Conservation (phyloP, 2,329 filamentous ascomycete genomes). For the Talaromyces marneffei region DNA sequence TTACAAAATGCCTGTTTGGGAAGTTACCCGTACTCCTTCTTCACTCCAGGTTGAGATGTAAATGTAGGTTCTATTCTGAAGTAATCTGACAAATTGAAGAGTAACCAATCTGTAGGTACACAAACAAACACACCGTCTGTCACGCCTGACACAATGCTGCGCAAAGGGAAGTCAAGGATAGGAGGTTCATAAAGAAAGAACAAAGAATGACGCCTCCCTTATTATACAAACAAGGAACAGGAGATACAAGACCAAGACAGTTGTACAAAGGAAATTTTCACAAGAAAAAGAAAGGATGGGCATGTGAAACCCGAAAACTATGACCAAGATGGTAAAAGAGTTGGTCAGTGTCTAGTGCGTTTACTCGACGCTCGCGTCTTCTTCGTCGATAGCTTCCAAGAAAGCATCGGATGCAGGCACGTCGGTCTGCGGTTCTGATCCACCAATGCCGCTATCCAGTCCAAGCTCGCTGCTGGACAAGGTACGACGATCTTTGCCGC, state of each 20-base stretch:
- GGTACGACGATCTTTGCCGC: constrained; percentile 33
- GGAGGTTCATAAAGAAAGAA: background rate
- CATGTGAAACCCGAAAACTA: background rate
- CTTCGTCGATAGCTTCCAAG: background rate
- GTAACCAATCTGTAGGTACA: background rate
- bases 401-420: background rate
- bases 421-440: background rate
- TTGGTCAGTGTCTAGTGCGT: background rate
- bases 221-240: background rate
- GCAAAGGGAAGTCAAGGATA: background rate
- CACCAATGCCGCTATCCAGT: constrained; percentile 2
- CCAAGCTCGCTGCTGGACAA: background rate
- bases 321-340: background rate
- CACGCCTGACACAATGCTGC: background rate
- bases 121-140: background rate
- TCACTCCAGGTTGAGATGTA: no score
- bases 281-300: background rate
- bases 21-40: no score
- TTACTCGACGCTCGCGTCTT: background rate
- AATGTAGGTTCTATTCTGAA: background rate
- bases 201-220: background rate
- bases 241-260: background rate
- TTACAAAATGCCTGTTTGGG: background rate
- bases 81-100: background rate
- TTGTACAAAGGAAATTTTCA: background rate